Evolutionary conservation across 371 early-diverging fungal species (phyloP), one percentile per base, ranked within the genome.

Genomic region (Mitosporidium daphniae): DNA sequence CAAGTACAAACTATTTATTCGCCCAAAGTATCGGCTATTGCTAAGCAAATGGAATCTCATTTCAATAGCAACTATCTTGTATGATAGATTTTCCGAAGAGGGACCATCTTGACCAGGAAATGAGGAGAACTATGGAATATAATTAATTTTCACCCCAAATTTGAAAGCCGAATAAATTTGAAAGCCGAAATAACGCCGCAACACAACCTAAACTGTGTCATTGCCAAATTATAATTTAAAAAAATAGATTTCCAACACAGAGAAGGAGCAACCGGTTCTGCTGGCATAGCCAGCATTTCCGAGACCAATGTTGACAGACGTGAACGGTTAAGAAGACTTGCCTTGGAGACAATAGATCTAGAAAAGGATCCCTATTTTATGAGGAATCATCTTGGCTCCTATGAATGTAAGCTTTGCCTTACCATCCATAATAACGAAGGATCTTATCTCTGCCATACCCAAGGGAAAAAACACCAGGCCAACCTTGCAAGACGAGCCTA

Each of bases 401-500:
- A 75, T 46, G 91, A 84, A 40, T 89, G 84, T 51, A 77, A 80
- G 45, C 61, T 89, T 11, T 44, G 48, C 44, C 46, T 78, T 17
- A 82, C 82, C 7, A 51, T 80, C 3, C 84, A 82, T 44, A 70
- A 59, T 27, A 82, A 75, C 39, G 91, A 89, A 41, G 91, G 86
- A 0, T 66, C 68, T 3, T 89, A 89, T 43, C 47, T 89, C 16
- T 74, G 78, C 2, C 91, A 89, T 34, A 89, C 91, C 2, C 91
- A 89, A 44, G 91, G 84, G 25, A 84, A 84, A 38, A 89, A 89
- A 50, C 91, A 89, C 55, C 80, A 80, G 32, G 65, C 70, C 20
- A 89, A 89, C 34, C 38, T 89, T 27, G 75, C 70, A 3, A 54
- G 86, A 7, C 58, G 91, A 16, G 74, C 75, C 1, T 77, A 80